Evolutionary conservation across 371 early-diverging fungal species (phyloP).

Genomic region (Rhizopus arrhizus): DNA sequence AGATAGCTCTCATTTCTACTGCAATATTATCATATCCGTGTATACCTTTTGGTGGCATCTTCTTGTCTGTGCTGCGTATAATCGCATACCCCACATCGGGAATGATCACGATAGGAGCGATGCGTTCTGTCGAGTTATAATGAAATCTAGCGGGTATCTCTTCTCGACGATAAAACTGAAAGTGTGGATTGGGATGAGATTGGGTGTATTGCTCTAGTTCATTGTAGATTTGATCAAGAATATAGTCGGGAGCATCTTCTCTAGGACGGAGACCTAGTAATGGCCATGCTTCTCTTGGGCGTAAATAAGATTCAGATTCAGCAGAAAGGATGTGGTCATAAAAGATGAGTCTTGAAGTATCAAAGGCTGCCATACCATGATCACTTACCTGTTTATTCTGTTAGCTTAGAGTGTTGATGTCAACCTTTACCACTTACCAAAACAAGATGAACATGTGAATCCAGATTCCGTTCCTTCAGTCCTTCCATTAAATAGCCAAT

Average conservation of each 20-base stretch:
- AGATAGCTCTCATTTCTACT: slow-evolving; percentile 83
- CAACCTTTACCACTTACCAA: slow-evolving; percentile 52
- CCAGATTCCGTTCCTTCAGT: slow-evolving; percentile 58
- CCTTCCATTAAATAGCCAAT: slow-evolving; percentile 63
- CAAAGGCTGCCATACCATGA: slow-evolving; percentile 84
- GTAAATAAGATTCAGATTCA: slow-evolving; percentile 26
- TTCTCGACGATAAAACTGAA: slow-evolving; percentile 60
- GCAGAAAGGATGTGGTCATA: slow-evolving; percentile 66
- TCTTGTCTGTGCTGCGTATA: slow-evolving; percentile 16
- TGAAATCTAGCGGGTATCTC: slow-evolving; percentile 69
- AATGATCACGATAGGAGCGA: slow-evolving; percentile 73
- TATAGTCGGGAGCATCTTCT: slow-evolving; percentile 37
- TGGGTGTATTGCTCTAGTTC: slow-evolving; percentile 42
- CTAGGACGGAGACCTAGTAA: slow-evolving; percentile 54
- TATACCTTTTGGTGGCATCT: slow-evolving; percentile 51
- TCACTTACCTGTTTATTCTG: slow-evolving; percentile 60
- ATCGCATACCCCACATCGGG: slow-evolving; percentile 65
- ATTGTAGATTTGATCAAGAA: slow-evolving; percentile 31
- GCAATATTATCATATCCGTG: slow-evolving; percentile 85
- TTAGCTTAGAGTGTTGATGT: too few relatives aligned
- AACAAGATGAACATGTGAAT: slow-evolving; percentile 72
- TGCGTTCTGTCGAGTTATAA: slow-evolving; percentile 60
- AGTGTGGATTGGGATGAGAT: slow-evolving; percentile 49
- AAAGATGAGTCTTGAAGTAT: slow-evolving; percentile 59
- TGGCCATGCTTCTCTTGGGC: slow-evolving; percentile 37